phyloP scores from a whole-genome alignment of 495 filamentous ascomycete species.

The Pseudoneurospora amorphoporcata region DNA sequence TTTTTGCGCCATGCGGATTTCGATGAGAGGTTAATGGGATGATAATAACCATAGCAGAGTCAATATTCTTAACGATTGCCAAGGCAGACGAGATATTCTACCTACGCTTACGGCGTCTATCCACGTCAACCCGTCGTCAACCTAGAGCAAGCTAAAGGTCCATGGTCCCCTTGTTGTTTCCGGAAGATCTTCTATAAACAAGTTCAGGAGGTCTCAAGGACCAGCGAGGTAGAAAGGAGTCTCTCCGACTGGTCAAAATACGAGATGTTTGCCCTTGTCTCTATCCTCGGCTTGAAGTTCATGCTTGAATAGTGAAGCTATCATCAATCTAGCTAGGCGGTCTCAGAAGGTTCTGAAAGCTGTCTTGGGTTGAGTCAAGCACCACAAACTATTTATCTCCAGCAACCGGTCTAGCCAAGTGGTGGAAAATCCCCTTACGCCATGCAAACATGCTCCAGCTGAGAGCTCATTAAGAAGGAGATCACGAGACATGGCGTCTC shows the following conservation, averaged over 20 bases:
- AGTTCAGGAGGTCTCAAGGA: not conserved
- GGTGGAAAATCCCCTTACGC: not conserved
- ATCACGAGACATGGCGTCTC: not conserved
- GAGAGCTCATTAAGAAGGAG: not conserved
- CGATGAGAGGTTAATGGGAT: not conserved
- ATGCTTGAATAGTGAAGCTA: not conserved
- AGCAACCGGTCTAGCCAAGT: not conserved
- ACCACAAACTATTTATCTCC: too few relatives aligned
- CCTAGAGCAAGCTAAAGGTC: not conserved
- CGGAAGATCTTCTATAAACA: not conserved
- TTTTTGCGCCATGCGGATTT: not conserved
- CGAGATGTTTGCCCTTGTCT: not conserved
- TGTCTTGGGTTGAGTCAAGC: too few relatives aligned
- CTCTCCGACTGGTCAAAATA: not conserved
- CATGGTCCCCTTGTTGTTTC: not conserved
- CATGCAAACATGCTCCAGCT: not conserved
- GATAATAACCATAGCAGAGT: not conserved
- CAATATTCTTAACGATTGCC: not conserved
- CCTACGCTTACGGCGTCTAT: not conserved
- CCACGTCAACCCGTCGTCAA: not conserved
- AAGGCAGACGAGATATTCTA: not conserved
- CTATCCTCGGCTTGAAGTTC: not conserved
- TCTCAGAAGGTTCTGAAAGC: too few relatives aligned
- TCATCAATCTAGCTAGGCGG: not conserved
- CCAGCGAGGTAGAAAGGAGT: not conserved